Conservation (phyloP, 2,329 filamentous ascomycete genomes). For the Mycocentrospora acerina region DNA sequence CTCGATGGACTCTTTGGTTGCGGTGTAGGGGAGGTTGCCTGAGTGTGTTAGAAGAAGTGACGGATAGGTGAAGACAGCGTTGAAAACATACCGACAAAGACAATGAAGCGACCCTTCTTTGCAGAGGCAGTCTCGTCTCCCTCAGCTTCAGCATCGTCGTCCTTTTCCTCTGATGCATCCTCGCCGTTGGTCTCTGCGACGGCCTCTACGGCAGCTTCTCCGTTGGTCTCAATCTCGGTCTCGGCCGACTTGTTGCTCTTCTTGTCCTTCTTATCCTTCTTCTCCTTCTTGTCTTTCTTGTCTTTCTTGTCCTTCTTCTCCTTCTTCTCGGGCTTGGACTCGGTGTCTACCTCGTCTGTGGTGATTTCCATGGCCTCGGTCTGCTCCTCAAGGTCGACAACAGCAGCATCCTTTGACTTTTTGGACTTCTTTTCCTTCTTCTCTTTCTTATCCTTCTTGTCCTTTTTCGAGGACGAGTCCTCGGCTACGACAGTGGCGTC, state of each 20-base stretch:
- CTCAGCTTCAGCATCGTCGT: slow-evolving; percentile 16
- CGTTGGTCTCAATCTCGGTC: slow-evolving; percentile 12
- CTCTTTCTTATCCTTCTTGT: slow-evolving; percentile 21
- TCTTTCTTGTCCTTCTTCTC: slow-evolving; percentile 8
- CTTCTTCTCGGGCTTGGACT: slow-evolving; percentile 23
- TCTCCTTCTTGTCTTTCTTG: slow-evolving; percentile 17
- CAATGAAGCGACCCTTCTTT: slow-evolving; percentile 66
- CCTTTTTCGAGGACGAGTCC: slow-evolving; percentile 16
- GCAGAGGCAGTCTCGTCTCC: slow-evolving; percentile 18
- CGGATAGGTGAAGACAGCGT: too few relatives aligned
- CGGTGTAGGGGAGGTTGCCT: slow-evolving; percentile 87
- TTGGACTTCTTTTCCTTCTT: slow-evolving; percentile 27
- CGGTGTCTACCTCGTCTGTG: slow-evolving; percentile 6
- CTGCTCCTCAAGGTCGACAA: slow-evolving; percentile 10
- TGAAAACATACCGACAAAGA: slow-evolving; percentile 65
- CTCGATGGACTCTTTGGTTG: slow-evolving; percentile 68
- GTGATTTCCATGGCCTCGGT: too few relatives aligned
- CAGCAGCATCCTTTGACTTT: slow-evolving; percentile 13
- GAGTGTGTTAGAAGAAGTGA: slow-evolving; percentile 13
- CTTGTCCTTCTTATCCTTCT: slow-evolving; percentile 29
- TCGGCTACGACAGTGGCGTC: slow-evolving; percentile 14
- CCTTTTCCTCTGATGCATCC: slow-evolving; percentile 13
- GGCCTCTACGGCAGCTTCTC: slow-evolving; percentile 14
- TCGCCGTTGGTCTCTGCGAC: slow-evolving; percentile 18
- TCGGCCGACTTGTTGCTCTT: slow-evolving; percentile 26